Percentiles rank a stretch among this genome's conserved stretches.
These are phyloP conservation scores for Amauroascus verrucosus DNA, from an alignment of 2,329 filamentous ascomycete species.

Conservation along the genomic window DNA sequence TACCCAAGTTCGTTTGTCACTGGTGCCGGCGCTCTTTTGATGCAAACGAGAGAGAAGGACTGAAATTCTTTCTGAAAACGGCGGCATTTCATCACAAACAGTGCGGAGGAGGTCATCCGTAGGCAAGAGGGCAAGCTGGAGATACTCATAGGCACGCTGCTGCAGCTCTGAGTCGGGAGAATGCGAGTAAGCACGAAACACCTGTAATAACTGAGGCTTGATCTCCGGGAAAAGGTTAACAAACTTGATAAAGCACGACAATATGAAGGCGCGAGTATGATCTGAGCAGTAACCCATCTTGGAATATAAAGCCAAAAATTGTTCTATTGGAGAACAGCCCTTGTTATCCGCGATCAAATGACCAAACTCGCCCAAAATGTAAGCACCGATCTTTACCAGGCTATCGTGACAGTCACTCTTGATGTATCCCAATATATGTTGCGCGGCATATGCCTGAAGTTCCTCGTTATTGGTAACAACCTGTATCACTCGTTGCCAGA, in stretches of 20 bases:
- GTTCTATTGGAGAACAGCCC: constrained; percentile 91
- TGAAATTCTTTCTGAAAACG: constrained; percentile 89
- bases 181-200: constrained; percentile 87
- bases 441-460: constrained; percentile 88
- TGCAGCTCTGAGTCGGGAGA: constrained; percentile 91
- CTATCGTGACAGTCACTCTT: constrained; percentile 95
- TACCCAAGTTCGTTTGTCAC: constrained; percentile 93
- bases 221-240: constrained; percentile 98
- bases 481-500: constrained; percentile 97
- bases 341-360: constrained; percentile 88
- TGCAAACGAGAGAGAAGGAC: constrained; percentile 84
- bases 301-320: constrained; percentile 81
- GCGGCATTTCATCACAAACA: constrained; percentile 96
- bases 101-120: constrained; percentile 87
- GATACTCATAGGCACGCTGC: constrained; percentile 90
- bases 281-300: constrained; percentile 86
- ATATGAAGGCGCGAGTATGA: constrained; percentile 80
- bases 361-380: constrained; percentile 91
- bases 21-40: constrained; percentile 85
- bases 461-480: constrained; percentile 99
- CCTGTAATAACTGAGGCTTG: constrained; percentile 82
- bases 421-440: constrained; percentile 84
- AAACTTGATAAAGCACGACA: constrained; percentile 94
- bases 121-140: constrained; percentile 71
- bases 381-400: constrained; percentile 92